phyloP scores from a whole-genome alignment of 768 basidiomycete genomes.

The Termitomyces sp. region DNA sequence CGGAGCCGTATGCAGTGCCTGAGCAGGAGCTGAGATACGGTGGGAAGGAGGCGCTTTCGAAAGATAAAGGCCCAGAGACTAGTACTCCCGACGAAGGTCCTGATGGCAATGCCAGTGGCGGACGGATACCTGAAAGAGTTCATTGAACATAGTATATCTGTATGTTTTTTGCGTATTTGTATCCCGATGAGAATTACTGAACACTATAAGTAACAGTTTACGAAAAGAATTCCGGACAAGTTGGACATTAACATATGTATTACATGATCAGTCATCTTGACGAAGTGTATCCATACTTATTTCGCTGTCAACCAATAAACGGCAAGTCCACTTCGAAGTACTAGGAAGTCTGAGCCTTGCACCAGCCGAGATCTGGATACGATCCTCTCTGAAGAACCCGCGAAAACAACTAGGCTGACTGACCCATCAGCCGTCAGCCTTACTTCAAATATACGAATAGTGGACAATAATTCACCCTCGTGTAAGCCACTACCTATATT shows the following conservation, averaged over 20 bases:
- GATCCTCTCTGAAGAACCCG: background rate
- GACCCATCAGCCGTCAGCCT: no score
- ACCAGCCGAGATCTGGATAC: no score
- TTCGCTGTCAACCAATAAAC: background rate
- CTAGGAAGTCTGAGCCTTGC: background rate
- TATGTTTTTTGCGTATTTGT: background rate
- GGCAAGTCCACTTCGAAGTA: background rate
- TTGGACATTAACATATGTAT: background rate
- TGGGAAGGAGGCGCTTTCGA: conserved; percentile 18
- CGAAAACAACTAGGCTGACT: no score
- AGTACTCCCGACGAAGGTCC: conserved; percentile 31
- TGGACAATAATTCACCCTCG: background rate
- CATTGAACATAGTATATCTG: background rate
- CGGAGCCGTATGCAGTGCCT: conserved; percentile 24
- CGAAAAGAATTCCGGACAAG: background rate
- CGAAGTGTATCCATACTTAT: background rate
- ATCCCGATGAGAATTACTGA: background rate
- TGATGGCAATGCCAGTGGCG: conserved; percentile 28
- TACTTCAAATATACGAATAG: background rate
- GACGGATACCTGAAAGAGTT: conserved; percentile 25
- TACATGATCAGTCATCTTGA: background rate
- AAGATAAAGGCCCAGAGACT: conserved; percentile 29
- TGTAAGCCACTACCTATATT: background rate
- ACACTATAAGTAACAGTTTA: background rate
- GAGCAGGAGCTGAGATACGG: conserved; percentile 26